Evolutionary conservation across 1,284 basidiomycete species (phyloP).

Genomic region (Bondarzewia mesenterica): DNA sequence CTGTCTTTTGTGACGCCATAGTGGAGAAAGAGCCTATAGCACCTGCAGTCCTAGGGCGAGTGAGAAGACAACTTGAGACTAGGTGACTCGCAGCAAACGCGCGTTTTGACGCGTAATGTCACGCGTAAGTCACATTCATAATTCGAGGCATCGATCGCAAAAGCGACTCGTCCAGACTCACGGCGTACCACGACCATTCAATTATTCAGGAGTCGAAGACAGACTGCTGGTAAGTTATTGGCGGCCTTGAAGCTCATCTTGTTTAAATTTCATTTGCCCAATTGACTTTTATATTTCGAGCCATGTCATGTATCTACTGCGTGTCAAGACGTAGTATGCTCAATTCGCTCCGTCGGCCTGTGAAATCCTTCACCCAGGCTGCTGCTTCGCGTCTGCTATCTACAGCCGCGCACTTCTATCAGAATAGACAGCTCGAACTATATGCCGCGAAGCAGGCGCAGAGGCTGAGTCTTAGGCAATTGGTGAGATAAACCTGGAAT

Average conservation of each 20-base stretch:
- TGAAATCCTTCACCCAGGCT: neutral
- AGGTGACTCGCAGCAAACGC: neutral
- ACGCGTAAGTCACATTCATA: constrained; percentile 6
- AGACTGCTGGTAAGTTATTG: too few species aligned
- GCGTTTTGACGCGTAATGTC: constrained; percentile 1
- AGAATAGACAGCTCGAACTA: constrained; percentile 75
- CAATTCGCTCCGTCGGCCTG: neutral
- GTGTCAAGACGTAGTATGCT: neutral
- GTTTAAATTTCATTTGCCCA: neutral
- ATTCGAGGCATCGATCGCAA: too few species aligned
- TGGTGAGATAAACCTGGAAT: constrained; percentile 43
- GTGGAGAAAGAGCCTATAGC: neutral
- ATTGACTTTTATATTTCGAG: neutral
- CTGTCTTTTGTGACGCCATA: neutral
- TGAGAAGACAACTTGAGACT: neutral
- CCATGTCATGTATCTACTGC: neutral
- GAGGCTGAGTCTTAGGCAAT: constrained; percentile 71
- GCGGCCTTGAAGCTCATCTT: neutral
- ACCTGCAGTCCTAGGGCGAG: too few species aligned
- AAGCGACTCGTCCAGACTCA: neutral
- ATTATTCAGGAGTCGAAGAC: too few species aligned
- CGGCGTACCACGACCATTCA: too few species aligned
- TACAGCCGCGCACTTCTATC: constrained; percentile 59
- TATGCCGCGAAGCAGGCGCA: constrained; percentile 75
- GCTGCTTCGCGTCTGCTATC: neutral